Evolutionary conservation across 1,284 basidiomycete genomes (phyloP).

Genomic region (Moesziomyces globuligerus): DNA sequence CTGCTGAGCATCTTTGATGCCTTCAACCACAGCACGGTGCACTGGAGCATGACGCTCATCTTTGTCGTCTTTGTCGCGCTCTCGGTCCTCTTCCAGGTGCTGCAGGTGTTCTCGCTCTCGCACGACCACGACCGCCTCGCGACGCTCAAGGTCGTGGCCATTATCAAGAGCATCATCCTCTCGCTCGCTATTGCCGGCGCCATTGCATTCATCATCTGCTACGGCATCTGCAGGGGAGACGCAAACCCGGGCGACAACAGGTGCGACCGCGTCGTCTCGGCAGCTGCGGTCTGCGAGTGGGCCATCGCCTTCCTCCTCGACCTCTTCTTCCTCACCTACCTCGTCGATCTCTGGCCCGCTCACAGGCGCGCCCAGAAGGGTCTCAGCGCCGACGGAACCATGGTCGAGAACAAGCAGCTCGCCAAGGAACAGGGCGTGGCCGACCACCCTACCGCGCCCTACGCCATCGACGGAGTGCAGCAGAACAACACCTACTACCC

Average conservation of each 20-base stretch:
- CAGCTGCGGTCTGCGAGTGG: conserved; percentile 68
- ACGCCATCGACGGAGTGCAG: conserved; percentile 40
- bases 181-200: conserved; percentile 68
- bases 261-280: conserved; percentile 69
- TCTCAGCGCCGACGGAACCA: conserved; percentile 49
- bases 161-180: conserved; percentile 70
- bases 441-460: conserved; percentile 19
- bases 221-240: conserved; percentile 61
- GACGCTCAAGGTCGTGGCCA: conserved; percentile 69
- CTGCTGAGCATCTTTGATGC: conserved; percentile 68
- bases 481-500: conserved; percentile 49
- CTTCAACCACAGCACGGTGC: conserved; percentile 68
- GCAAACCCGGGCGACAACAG: conserved; percentile 42
- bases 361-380: conserved; percentile 42
- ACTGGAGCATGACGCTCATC: conserved; percentile 70
- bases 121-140: conserved; percentile 69
- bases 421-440: conserved; percentile 31
- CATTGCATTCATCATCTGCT: conserved; percentile 70
- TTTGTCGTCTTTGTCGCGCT: conserved; percentile 71
- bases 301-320: conserved; percentile 67
- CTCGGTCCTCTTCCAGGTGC: conserved; percentile 70
- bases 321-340: conserved; percentile 68
- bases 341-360: conserved; percentile 65
- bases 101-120: conserved; percentile 68
- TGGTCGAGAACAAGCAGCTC: conserved; percentile 50